Evolutionary conservation across 495 filamentous ascomycete genomes (phyloP), one percentile per base, ranked within the genome.

Genomic region (Penicillium odoratum): DNA sequence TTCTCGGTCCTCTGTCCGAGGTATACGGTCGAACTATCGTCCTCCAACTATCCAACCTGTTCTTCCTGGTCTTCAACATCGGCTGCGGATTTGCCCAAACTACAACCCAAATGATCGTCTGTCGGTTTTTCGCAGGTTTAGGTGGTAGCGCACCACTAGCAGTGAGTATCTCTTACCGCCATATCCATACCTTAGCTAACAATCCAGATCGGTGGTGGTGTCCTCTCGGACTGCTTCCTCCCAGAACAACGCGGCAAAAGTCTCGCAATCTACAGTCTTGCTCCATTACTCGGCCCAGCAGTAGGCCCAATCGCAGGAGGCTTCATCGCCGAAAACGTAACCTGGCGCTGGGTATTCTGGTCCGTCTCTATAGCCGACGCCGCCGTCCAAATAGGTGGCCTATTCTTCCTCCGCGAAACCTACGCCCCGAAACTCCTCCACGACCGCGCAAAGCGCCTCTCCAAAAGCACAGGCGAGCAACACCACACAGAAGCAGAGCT

Each of bases 281-380:
- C 80, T 0, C 88, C 88, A 0, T 75, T 90, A 0, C 78, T 91
- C 0, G 87, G 88, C 0, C 87, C 88, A 7, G 85, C 85, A 0
- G 58, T 88, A 2, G 86, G 86, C 4, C 85, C 86, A 1, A 80
- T 89, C 25, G 81, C 78, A 0, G 85, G 84, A 15, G 85, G 78
- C 2, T 88, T 88, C 68, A 88, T 92, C 36, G 78, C 86, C 1
- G 73, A 88, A 66, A 83, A 86, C 47, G 86, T 81, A 10, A 85
- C 78, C 1, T 90, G 88, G 88, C 77, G 86, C 38, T 91, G 88
- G 88, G 74, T 83, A 28, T 90, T 91, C 73, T 83, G 81, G 67
- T 72, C 79, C 7, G 83, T 83, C 8, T 81, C 85, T 1, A 87
- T 91, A 53, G 80, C 78, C 6, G 84, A 85, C 62, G 84, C 66